Percentiles rank a stretch among this genome's conserved stretches.
Conservation (phyloP, 768 basidiomycete species). For the Termitomyces sp. region DNA sequence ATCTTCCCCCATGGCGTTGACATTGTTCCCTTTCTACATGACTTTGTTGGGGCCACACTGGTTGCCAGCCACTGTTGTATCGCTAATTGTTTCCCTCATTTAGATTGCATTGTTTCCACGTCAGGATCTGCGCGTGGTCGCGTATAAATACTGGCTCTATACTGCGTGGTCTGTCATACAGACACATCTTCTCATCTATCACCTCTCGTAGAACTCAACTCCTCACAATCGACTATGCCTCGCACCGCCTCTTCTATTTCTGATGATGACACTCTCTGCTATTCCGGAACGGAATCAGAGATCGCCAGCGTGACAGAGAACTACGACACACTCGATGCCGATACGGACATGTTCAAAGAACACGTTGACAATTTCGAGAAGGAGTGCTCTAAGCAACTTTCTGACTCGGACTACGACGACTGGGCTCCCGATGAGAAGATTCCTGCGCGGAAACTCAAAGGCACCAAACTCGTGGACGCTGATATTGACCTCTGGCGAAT, state of each 20-base stretch:
- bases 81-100: neutral
- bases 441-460: neutral
- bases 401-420: constrained; percentile 3
- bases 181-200: neutral
- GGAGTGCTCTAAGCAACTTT: neutral
- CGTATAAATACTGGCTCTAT: neutral
- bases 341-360: neutral
- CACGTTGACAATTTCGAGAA: neutral
- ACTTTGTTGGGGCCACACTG: neutral
- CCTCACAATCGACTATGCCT: neutral
- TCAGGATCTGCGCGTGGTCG: neutral
- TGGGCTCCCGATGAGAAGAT: neutral
- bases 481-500: constrained; percentile 1
- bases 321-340: too few relatives aligned
- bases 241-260: neutral
- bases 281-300: neutral
- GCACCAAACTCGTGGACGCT: neutral
- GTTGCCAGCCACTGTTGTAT: neutral
- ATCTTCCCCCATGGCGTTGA: neutral
- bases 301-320: neutral
- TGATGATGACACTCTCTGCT: neutral
- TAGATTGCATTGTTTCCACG: neutral
- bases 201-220: neutral
- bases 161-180: neutral
- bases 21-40: neutral